Conservation (phyloP, 192 early-diverging fungal species). For the Rhizophagus clarus region DNA sequence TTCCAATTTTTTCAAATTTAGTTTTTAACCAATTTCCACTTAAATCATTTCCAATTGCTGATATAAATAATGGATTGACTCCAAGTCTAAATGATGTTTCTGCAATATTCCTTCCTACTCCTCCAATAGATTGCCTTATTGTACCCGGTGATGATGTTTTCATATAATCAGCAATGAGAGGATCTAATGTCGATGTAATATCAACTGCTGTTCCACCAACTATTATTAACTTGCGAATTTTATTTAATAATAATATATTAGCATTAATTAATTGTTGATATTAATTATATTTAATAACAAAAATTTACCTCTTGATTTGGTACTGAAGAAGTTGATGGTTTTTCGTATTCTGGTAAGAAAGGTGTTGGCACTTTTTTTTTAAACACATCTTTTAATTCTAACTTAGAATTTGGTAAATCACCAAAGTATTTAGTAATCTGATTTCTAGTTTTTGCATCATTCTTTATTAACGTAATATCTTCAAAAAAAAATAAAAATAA, state of each 20-base stretch:
- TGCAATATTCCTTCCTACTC: constrained; percentile 92
- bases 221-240: neutral
- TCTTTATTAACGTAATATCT: no score
- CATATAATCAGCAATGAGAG: constrained; percentile 21
- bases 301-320: neutral
- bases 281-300: neutral
- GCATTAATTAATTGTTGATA: neutral
- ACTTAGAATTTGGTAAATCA: no score
- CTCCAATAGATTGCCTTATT: constrained; percentile 71
- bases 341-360: neutral
- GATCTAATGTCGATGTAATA: neutral
- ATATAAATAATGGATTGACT: constrained; percentile 63
- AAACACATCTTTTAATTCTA: no score
- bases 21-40: constrained; percentile 57
- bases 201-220: neutral
- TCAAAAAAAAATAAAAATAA: no score
- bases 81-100: constrained; percentile 73
- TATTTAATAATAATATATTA: neutral
- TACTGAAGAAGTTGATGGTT: neutral
- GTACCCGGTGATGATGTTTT: constrained; percentile 76
- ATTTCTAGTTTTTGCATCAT: no score
- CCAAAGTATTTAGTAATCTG: no score
- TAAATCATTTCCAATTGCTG: constrained; percentile 73
- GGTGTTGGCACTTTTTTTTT: neutral
- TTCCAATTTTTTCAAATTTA: constrained; percentile 55